Percentiles rank a stretch among this genome's conserved stretches.
These are phyloP conservation scores for Tanozyma kutaoensis DNA, from an alignment of 805 yeast species.

Conservation along the genomic window DNA sequence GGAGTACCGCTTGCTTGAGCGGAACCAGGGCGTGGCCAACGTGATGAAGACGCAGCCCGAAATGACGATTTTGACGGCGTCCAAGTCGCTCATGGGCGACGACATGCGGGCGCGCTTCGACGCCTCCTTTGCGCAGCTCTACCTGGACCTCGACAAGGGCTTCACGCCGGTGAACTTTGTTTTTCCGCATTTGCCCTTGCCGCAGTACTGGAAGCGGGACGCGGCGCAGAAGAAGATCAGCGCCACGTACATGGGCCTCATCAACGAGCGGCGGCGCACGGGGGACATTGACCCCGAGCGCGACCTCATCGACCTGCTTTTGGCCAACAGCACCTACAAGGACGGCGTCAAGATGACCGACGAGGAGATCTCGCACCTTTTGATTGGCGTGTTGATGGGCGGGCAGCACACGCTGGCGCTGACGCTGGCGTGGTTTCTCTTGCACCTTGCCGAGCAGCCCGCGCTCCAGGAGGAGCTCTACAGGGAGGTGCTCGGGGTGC, in stretches of 20 bases:
- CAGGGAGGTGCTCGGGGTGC: conserved; percentile 56
- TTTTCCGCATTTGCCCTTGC: conserved; percentile 86
- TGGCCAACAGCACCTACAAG: conserved; percentile 74
- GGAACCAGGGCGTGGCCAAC: conserved; percentile 36
- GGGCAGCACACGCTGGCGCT: conserved; percentile 98
- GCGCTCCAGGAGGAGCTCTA: conserved; percentile 73
- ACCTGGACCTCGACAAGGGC: conserved; percentile 89
- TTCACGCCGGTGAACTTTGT: conserved; percentile 94
- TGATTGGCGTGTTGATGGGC: conserved; percentile 96
- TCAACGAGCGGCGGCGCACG: conserved; percentile 55
- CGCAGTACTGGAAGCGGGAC: conserved; percentile 76
- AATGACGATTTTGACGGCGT: conserved; percentile 92
- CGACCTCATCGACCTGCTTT: conserved; percentile 80
- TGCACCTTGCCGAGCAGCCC: conserved; percentile 82
- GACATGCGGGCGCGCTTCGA: conserved; percentile 79
- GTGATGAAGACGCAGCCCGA: conserved; percentile 86
- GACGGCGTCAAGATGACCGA: conserved; percentile 94
- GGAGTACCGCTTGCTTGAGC: conserved; percentile 28
- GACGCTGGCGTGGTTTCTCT: conserved; percentile 87
- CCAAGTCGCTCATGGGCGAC: conserved; percentile 81
- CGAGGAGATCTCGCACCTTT: conserved; percentile 82
- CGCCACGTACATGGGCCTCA: conserved; percentile 66
- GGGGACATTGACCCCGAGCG: conserved; percentile 68
- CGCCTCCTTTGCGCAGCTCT: conserved; percentile 71
- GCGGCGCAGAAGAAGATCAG: conserved; percentile 76